phyloP scores from a whole-genome alignment of 192 early-diverging fungal genomes.

The Coemansia sp. region DNA sequence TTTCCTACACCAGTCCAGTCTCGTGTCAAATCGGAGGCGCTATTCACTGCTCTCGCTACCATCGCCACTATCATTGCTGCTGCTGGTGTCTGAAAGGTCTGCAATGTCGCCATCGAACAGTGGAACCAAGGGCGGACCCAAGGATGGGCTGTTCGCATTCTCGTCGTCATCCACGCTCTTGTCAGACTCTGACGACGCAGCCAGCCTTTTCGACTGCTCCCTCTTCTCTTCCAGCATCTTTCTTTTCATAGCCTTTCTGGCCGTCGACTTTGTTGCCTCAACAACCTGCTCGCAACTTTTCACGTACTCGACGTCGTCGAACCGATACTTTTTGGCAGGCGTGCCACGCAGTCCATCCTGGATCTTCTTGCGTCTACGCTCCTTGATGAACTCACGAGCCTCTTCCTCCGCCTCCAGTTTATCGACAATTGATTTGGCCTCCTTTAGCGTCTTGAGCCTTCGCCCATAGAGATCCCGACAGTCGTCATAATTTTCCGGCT shows the following conservation, averaged over 20 bases:
- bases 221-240: background rate
- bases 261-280: conserved; percentile 61
- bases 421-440: conserved; percentile 74
- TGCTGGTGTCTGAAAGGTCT: conserved; percentile 16
- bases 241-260: conserved; percentile 35
- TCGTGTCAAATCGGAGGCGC: background rate
- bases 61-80: conserved; percentile 3
- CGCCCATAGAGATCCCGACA: conserved; percentile 92
- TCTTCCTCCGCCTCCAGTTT: conserved; percentile 23
- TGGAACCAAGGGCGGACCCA: conserved; percentile 21
- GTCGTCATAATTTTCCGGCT: conserved; percentile 88
- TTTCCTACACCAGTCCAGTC: background rate
- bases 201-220: background rate
- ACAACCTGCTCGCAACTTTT: conserved; percentile 66
- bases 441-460: conserved; percentile 85
- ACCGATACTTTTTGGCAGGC: conserved; percentile 70
- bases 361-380: conserved; percentile 86
- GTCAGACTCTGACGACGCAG: background rate
- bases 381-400: conserved; percentile 28
- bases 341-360: conserved; percentile 69
- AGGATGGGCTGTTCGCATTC: background rate
- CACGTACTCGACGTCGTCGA: conserved; percentile 80
- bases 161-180: background rate
- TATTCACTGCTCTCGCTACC: background rate
- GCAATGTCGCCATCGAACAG: conserved; percentile 33